Conservation (phyloP, 2,329 filamentous ascomycete species). For the Penicillium sp. region DNA sequence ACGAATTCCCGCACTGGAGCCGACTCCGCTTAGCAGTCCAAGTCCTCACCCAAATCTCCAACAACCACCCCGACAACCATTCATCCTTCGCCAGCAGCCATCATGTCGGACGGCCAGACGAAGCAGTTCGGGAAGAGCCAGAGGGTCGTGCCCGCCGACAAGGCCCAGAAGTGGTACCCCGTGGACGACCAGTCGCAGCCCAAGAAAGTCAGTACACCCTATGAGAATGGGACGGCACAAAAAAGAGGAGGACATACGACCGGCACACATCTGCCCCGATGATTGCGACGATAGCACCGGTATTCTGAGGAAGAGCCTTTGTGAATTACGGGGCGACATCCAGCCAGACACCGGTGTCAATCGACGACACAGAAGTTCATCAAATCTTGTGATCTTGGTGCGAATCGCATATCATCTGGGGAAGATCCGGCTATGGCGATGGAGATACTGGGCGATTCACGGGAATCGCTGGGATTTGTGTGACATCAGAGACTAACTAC, state of each 20-base stretch:
- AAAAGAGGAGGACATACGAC: conserved; percentile 26
- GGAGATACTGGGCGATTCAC: conserved; percentile 1
- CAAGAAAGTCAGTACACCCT: conserved; percentile 80
- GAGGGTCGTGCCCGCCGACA: conserved; percentile 84
- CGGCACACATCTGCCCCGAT: conserved; percentile 22
- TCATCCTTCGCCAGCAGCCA: conserved; percentile 45
- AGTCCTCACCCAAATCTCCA: conserved; percentile 40
- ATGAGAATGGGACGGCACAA: conserved; percentile 14
- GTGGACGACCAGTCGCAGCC: conserved; percentile 83
- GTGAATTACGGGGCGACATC: conserved; percentile 12
- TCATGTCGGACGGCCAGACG: conserved; percentile 63
- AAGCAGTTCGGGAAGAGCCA: conserved; percentile 98
- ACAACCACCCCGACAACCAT: conserved; percentile 46
- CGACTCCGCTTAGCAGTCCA: conserved; percentile 37
- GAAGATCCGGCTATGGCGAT: conserved; percentile 6
- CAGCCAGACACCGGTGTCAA: conserved; percentile 21
- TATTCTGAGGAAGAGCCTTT: conserved; percentile 15
- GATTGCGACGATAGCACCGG: conserved; percentile 32
- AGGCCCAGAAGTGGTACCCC: conserved; percentile 99
- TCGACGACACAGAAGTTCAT: conserved; percentile 12
- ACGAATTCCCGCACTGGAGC: conserved; percentile 43
- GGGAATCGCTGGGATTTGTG: conserved; percentile 11
- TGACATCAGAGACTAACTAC: conserved; percentile 23
- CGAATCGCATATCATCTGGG: conserved; percentile 11
- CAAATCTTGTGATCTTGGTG: conserved; percentile 3